Conservation (phyloP, 208 protist species). For the Acanthamoeba royreba region DNA sequence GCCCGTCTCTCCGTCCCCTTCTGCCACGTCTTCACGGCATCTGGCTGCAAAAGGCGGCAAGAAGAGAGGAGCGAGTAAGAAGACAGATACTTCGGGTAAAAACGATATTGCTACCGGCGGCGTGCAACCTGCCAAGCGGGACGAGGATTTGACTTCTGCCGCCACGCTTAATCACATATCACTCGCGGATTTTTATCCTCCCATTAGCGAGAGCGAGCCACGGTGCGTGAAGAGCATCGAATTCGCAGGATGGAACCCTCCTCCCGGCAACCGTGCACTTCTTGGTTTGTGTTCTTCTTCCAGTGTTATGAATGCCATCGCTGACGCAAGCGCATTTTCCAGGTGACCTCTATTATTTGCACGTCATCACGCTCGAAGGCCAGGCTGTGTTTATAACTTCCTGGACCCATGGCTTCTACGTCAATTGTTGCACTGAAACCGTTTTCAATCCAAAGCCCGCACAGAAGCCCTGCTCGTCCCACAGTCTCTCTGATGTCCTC, state of each 20-base stretch:
- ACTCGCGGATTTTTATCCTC: not conserved
- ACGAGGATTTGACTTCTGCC: not conserved
- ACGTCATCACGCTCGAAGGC: constrained; percentile 50
- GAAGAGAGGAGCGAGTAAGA: not conserved
- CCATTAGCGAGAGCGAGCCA: not conserved
- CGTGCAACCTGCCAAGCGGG: not conserved
- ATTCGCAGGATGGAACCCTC: constrained; percentile 65
- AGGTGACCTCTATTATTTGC: constrained; percentile 70
- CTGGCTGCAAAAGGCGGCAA: not conserved
- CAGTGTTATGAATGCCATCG: not conserved
- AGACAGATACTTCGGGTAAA: not conserved
- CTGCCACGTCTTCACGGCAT: not conserved
- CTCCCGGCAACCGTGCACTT: constrained; percentile 52
- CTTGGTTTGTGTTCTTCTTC: not conserved
- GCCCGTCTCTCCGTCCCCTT: not conserved
- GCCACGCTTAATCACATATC: not conserved
- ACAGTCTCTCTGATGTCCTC: constrained; percentile 48
- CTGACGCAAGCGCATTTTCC: not conserved
- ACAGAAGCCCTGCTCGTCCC: not conserved
- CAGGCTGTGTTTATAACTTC: constrained; percentile 52
- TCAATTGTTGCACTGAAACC: constrained; percentile 48
- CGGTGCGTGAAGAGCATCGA: constrained; percentile 54
- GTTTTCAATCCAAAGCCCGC: constrained; percentile 40
- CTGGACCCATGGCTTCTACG: constrained; percentile 59
- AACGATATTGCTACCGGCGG: not conserved